Conservation (phyloP, 345 rosid species). For the Eucalyptus fibrosa region DNA sequence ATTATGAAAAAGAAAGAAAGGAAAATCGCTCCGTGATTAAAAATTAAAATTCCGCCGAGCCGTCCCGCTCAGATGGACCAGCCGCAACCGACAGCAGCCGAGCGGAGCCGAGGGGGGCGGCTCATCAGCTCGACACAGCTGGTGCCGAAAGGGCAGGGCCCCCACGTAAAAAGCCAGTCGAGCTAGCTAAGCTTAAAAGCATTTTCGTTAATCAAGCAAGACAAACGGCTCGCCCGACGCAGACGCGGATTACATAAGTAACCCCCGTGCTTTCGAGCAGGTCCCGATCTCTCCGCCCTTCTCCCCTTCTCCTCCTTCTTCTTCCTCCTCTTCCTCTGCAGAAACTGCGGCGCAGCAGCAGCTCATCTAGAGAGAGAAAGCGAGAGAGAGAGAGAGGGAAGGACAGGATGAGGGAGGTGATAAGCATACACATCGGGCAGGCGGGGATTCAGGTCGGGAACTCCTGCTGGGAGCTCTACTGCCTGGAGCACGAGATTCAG, state of each 20-base stretch:
- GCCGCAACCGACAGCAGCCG: slow-evolving; percentile 5
- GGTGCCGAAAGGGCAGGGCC: slow-evolving; percentile 14
- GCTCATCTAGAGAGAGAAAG: background rate
- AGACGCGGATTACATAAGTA: background rate
- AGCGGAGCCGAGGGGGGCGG: background rate
- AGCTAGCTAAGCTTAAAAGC: background rate
- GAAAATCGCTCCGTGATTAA: background rate
- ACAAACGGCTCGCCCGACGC: background rate
- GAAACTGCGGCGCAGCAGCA: background rate
- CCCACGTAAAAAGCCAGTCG: background rate
- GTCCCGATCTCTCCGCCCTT: background rate
- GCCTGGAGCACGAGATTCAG: slow-evolving; percentile 71
- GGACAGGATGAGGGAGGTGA: slow-evolving; percentile 44
- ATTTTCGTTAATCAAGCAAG: background rate
- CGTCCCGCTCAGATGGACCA: background rate
- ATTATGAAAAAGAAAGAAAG: background rate
- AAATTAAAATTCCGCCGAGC: background rate
- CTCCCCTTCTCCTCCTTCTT: background rate
- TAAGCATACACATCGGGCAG: slow-evolving; percentile 64
- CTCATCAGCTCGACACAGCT: background rate
- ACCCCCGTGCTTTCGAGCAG: background rate
- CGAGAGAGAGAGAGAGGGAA: background rate
- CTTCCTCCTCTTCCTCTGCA: background rate
- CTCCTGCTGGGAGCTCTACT: slow-evolving; percentile 71
- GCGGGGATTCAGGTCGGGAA: slow-evolving; percentile 78